phyloP scores from a whole-genome alignment of 768 basidiomycete genomes.

The Amylocystis lapponica region DNA sequence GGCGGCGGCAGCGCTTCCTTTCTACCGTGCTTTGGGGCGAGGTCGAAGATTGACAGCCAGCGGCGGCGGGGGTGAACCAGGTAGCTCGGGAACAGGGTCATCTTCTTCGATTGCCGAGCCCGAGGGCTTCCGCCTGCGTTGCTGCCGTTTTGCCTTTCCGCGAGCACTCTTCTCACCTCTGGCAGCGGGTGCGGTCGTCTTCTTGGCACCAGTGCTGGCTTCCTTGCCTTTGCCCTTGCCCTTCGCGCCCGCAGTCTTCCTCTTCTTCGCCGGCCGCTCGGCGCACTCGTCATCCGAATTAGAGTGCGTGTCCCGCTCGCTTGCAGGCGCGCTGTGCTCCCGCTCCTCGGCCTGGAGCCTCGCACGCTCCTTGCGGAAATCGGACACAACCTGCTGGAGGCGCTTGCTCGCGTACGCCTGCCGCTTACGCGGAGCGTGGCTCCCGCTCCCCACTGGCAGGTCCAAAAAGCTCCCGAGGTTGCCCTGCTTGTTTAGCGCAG shows the following conservation, averaged over 20 bases:
- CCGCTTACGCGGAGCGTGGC: conserved; percentile 70
- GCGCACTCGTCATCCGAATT: conserved; percentile 19
- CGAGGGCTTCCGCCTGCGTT: conserved; percentile 18
- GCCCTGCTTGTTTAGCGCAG: conserved; percentile 68
- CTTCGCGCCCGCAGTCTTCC: conserved; percentile 19
- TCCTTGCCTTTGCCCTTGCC: conserved; percentile 5
- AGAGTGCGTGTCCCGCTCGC: conserved; percentile 12
- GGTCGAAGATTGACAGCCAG: conserved; percentile 34
- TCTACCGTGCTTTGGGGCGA: conserved; percentile 29
- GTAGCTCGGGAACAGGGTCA: conserved; percentile 1
- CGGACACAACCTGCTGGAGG: conserved; percentile 79
- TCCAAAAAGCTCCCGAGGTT: conserved; percentile 75
- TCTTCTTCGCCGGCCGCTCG: conserved; percentile 27
- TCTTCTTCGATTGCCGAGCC: conserved; percentile 7
- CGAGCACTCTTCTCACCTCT: conserved; percentile 1
- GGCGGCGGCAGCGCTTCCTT: too few relatives aligned
- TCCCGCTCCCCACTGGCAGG: conserved; percentile 53
- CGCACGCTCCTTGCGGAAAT: conserved; percentile 54
- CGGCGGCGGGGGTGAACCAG: conserved; percentile 14
- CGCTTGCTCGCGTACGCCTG: conserved; percentile 84
- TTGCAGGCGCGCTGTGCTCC: conserved; percentile 3
- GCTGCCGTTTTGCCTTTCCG: conserved; percentile 7
- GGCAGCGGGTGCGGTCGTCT: neutral
- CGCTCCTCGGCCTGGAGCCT: conserved; percentile 17
- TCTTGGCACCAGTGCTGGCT: neutral